A percentile compares a stretch with the other conserved stretches of the same genome.
Evolutionary conservation across 2,329 filamentous ascomycete species (phyloP).

Genomic region (Aureobasidium vineae): DNA sequence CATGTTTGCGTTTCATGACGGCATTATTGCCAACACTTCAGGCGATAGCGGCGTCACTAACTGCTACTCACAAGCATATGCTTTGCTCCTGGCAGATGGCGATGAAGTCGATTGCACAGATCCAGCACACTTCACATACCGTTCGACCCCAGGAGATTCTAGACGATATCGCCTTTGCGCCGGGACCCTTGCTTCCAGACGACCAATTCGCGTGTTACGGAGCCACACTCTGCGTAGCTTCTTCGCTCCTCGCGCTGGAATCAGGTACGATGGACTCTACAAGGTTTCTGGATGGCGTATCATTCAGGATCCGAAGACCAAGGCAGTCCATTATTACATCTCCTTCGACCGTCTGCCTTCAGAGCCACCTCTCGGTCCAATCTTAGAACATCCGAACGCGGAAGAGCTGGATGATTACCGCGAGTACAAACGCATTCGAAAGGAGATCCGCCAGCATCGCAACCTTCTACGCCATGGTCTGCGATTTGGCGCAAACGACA

Average conservation of each 20-base stretch:
- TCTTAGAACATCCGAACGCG: constrained; percentile 43
- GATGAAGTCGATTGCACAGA: constrained; percentile 41
- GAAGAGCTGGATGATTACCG: constrained; percentile 50
- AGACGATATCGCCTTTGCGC: constrained; percentile 48
- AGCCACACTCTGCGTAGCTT: constrained; percentile 47
- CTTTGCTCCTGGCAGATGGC: constrained; percentile 44
- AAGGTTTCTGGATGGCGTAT: constrained; percentile 46
- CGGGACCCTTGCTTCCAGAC: constrained; percentile 42
- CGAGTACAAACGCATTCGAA: constrained; percentile 47
- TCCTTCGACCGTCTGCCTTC: constrained; percentile 39
- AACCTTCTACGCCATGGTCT: constrained; percentile 12
- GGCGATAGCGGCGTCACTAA: constrained; percentile 45
- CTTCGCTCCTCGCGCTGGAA: constrained; percentile 48
- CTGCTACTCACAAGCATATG: constrained; percentile 47
- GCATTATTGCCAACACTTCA: constrained; percentile 48
- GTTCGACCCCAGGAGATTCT: constrained; percentile 41
- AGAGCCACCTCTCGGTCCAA: constrained; percentile 39
- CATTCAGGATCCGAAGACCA: constrained; percentile 33
- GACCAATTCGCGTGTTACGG: constrained; percentile 47
- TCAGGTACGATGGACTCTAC: constrained; percentile 52
- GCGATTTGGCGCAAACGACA: not conserved
- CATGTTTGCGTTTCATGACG: constrained; percentile 49
- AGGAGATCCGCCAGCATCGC: not conserved
- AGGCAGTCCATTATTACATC: constrained; percentile 42
- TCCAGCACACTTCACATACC: constrained; percentile 45